Evolutionary conservation across 2,329 filamentous ascomycete genomes (phyloP).

Genomic region (Hymenoscyphus linearis): DNA sequence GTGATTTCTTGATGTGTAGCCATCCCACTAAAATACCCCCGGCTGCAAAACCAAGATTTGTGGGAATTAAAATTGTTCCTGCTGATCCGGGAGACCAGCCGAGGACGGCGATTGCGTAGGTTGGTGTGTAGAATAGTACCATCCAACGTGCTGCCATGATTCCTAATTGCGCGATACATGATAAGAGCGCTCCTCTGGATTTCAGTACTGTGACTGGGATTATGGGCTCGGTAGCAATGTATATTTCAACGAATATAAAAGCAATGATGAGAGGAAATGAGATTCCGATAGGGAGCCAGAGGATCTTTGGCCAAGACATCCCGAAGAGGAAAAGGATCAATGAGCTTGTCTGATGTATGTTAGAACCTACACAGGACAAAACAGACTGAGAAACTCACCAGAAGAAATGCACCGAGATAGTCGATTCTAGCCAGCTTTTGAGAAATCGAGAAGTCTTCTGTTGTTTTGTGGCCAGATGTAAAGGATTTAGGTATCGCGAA

Average conservation of each 20-base stretch:
- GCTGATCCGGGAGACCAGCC: conserved; percentile 64
- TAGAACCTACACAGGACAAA: conserved; percentile 6
- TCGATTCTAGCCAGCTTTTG: conserved; percentile 63
- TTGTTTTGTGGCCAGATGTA: conserved; percentile 32
- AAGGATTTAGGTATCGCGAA: conserved; percentile 55
- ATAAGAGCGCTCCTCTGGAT: conserved; percentile 65
- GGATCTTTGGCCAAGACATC: conserved; percentile 59
- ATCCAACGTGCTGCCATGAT: conserved; percentile 79
- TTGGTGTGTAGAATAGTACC: conserved; percentile 74
- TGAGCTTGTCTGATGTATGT: conserved; percentile 46
- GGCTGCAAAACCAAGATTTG: conserved; percentile 71
- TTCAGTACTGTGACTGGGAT: conserved; percentile 67
- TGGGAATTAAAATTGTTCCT: conserved; percentile 73
- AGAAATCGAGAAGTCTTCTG: conserved; percentile 34
- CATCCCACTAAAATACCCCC: conserved; percentile 70
- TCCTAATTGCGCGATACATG: conserved; percentile 68
- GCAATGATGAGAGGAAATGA: conserved; percentile 47
- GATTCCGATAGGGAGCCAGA: conserved; percentile 52
- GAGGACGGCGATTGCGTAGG: conserved; percentile 72
- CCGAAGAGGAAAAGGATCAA: conserved; percentile 70
- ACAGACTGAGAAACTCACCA: conserved; percentile 42
- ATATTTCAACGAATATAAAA: conserved; percentile 60
- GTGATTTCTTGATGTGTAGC: conserved; percentile 67
- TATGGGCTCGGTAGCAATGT: conserved; percentile 62
- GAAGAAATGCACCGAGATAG: conserved; percentile 64